Evolutionary conservation across 2,329 filamentous ascomycete genomes (phyloP), one percentile per base, ranked within the genome.

Genomic region (Geosmithia putterillii): DNA sequence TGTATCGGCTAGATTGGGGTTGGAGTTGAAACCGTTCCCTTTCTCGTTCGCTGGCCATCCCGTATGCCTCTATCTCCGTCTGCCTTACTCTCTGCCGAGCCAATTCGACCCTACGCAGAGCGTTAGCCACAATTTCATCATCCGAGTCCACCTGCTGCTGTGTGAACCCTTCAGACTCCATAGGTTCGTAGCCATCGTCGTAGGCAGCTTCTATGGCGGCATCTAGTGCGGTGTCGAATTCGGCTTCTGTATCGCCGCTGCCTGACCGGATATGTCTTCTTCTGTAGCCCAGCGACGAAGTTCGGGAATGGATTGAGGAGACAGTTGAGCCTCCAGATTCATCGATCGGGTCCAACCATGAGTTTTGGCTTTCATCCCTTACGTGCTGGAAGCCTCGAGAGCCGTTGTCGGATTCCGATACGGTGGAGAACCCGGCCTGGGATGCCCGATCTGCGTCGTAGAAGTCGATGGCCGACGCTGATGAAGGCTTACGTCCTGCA

Each of bases 191-290:
- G 1, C 86, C 86, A 48, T 95, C 88, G 57, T 95, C 84, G 59
- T 96, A 98, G 5, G 90, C 92, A 42, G 90, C 90, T 61, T 96
- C 92, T 8, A 96, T 89, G 14, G 92, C 92, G 20, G 89, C 90
- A 63, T 96, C 90, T 38, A 96, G 71, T 4, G 92, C 92, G 8
- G 87, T 88, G 61, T 95, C 89, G 51, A 96, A 95, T 56, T 95
- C 89, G 7, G 86, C 83, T 58, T 94, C 86, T 0, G 86, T 92
- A 23, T 74, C 79, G 38, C 79, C 80, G 49, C 84, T 90, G 3
- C 72, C 58, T 32, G 70, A 71, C 41, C 83, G 77, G 43, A 86
- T 75, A 50, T 84, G 81, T 54, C 82, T 86, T 49, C 83, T 73
- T 47, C 77, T 73, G 40, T 84, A 63, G 38, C 79, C 74, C 46